These are phyloP conservation scores for Gossypium thurberi DNA, from an alignment of 345 rosid genomes.

Conservation along the genomic window DNA sequence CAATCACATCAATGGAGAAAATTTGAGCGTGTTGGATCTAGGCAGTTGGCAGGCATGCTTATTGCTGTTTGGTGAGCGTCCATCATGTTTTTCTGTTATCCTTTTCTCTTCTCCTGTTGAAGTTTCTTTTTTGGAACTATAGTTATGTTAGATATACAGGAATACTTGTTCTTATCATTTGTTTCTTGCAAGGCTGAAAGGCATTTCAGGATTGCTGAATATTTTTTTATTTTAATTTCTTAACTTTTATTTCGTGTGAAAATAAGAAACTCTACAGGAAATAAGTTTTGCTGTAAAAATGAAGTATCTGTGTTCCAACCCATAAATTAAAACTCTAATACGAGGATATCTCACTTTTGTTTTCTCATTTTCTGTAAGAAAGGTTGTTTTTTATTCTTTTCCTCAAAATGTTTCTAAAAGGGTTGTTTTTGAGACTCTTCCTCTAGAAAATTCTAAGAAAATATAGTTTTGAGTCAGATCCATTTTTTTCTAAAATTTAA, in stretches of 20 bases:
- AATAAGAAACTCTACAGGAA: not conserved
- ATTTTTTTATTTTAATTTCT: not conserved
- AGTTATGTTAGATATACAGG: constrained; percentile 2
- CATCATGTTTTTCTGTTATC: not conserved
- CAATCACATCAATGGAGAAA: constrained; percentile 49
- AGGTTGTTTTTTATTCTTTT: not conserved
- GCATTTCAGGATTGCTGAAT: not conserved
- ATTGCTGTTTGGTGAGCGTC: constrained; percentile 60
- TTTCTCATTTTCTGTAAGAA: not conserved
- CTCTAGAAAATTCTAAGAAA: not conserved
- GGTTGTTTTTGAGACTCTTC: not conserved
- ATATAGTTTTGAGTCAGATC: not conserved
- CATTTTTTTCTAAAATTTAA: not conserved
- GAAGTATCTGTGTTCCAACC: not conserved
- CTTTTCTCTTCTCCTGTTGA: not conserved
- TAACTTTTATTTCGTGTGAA: not conserved
- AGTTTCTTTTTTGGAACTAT: not conserved
- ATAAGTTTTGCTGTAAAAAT: not conserved
- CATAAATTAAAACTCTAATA: not conserved
- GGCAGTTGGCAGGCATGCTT: constrained; percentile 81
- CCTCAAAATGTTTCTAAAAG: not conserved
- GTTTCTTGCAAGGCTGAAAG: constrained; percentile 3
- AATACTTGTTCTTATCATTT: not conserved
- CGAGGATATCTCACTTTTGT: not conserved
- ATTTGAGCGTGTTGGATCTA: constrained; percentile 72